Evolutionary conservation across 345 rosid genomes (phyloP), one percentile per base, ranked within the genome.

Genomic region (Salix suchowensis): DNA sequence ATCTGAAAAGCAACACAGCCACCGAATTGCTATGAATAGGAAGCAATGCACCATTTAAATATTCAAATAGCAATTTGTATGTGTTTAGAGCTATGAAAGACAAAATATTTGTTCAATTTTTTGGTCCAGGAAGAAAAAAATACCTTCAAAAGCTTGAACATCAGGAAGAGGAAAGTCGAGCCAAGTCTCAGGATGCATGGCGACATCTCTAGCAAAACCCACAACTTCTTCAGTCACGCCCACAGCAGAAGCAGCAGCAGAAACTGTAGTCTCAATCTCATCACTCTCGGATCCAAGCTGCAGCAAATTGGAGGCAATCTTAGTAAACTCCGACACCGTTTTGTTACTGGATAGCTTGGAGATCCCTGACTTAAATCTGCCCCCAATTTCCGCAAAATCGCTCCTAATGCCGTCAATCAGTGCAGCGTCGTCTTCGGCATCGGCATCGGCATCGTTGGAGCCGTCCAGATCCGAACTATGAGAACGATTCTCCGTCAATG

Each of bases 151-250:
- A 72, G 85, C 89, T 37, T 85, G 90, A 61, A 85, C 85, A 7
- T 89, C 91, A 10, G 88, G 89, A 10, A 92, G 77, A 30, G 97
- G 98, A 74, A 96, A 96, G 84, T 92, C 93, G 2, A 94, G 81
- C 99, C 99, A 96, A 75, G 99, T 93, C 84, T 88, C 93, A 1
- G 97, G 97, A 90, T 96, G 97, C 97, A 87, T 82, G n/a, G 97
- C 88, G 39, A 92, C 80, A 79, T 92, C 92, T 81, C 88, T 91
- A 4, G 92, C 97, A 67, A 96, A 96, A 34, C 88, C 85, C 8
- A 94, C 80, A 11, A 88, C 97, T 76, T 93, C 99, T 77, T 92
- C 95, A 1, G 95, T 92, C 19, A 96, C 89, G 39, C 97, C 99
- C 30, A 91, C 86, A 6, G 84, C 91, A 65, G 75, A 82, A 1